phyloP scores from a whole-genome alignment of 192 early-diverging fungal species.

The Entrophospora sp. region DNA sequence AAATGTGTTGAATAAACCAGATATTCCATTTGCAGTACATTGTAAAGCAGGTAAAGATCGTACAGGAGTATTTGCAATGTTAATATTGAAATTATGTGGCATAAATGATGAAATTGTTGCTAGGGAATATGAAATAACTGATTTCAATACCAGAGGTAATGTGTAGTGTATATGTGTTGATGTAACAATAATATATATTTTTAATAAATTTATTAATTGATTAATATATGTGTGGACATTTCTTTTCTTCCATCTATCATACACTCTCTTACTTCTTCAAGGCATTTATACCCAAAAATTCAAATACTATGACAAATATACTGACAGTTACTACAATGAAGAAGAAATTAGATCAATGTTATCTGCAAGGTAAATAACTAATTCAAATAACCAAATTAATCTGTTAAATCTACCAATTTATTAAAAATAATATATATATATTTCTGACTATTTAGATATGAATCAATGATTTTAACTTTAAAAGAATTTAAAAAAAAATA shows the following conservation, averaged over 20 bases:
- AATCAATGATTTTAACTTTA: neutral
- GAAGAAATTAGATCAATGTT: neutral
- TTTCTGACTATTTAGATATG: neutral
- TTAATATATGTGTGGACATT: neutral
- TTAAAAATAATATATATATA: neutral
- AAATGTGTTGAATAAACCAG: neutral
- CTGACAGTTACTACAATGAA: neutral
- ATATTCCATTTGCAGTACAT: conserved; percentile 50
- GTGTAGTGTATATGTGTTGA: neutral
- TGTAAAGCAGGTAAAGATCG: conserved; percentile 68
- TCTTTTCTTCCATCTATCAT: neutral
- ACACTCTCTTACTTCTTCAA: too few relatives aligned
- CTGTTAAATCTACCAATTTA: neutral
- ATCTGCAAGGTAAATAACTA: neutral
- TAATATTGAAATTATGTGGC: conserved; percentile 50
- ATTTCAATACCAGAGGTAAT: neutral
- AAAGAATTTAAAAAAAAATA: neutral
- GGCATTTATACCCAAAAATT: neutral
- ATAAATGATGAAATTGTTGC: conserved; percentile 61
- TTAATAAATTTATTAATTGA: neutral
- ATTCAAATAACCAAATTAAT: neutral
- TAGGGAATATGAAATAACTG: conserved; percentile 53
- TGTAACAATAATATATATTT: neutral
- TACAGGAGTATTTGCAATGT: conserved; percentile 51
- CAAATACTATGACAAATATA: neutral